Percentiles rank a stretch among this genome's conserved stretches.
Evolutionary conservation across 202 grass and related monocot species (phyloP).

Genomic region (Digitaria exilis): DNA sequence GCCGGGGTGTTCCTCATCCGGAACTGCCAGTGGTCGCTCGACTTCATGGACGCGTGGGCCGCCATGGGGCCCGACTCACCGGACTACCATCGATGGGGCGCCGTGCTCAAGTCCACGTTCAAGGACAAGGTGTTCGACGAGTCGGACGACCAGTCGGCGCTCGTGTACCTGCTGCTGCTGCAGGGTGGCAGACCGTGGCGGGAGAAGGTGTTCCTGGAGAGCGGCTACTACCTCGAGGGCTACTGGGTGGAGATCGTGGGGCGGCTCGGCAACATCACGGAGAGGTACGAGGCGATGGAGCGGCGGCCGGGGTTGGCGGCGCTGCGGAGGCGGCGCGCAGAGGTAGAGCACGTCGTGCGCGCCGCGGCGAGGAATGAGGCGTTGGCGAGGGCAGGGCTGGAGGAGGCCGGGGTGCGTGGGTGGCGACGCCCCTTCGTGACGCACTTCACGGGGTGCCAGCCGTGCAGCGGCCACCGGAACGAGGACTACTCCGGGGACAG

Average conservation of each 20-base stretch:
- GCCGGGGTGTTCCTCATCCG: slow-evolving; percentile 81
- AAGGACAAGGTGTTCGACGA: slow-evolving; percentile 76
- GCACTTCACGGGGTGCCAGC: slow-evolving; percentile 98
- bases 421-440: slow-evolving; percentile 79
- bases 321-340: slow-evolving; percentile 62
- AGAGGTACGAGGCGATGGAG: slow-evolving; percentile 64
- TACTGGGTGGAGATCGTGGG: slow-evolving; percentile 89
- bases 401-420: slow-evolving; percentile 43
- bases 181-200: slow-evolving; percentile 56
- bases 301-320: slow-evolving; percentile 18
- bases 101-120: slow-evolving; percentile 57
- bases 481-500: slow-evolving; percentile 66
- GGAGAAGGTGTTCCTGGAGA: slow-evolving; percentile 73
- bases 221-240: slow-evolving; percentile 71
- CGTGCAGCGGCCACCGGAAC: slow-evolving; percentile 82
- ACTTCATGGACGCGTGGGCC: slow-evolving; percentile 88
- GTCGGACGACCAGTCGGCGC: slow-evolving; percentile 91
- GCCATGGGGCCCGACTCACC: slow-evolving; percentile 69
- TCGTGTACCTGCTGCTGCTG: slow-evolving; percentile 84
- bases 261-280: slow-evolving; percentile 61
- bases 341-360: slow-evolving; percentile 32
- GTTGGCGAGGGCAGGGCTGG: slow-evolving; percentile 38
- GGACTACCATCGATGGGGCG: slow-evolving; percentile 68
- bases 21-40: slow-evolving; percentile 93
- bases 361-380: slow-evolving; percentile 43